These are phyloP conservation scores for Exophiala alcalophila DNA, from an alignment of 2,329 filamentous ascomycete species.

Conservation along the genomic window DNA sequence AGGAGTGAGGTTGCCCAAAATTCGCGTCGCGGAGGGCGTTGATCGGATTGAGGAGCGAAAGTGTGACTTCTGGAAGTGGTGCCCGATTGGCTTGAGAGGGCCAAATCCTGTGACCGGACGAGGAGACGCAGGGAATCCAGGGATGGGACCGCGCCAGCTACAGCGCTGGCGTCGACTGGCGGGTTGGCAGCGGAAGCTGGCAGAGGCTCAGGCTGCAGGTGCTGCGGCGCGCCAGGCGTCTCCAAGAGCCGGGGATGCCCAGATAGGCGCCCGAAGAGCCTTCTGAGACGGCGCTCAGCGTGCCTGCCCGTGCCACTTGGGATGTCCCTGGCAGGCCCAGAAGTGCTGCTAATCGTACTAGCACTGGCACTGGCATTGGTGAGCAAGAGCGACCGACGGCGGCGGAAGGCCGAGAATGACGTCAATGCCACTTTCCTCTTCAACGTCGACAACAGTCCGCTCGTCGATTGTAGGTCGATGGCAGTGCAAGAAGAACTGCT, in stretches of 20 bases:
- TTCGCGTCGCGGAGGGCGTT: constrained; percentile 3
- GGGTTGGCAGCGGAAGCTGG: no score
- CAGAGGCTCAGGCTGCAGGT: not conserved
- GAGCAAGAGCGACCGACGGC: no score
- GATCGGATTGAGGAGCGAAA: constrained; percentile 3
- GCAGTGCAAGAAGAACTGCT: constrained; percentile 8
- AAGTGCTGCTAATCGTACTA: no score
- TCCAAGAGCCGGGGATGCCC: not conserved
- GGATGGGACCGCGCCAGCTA: no score
- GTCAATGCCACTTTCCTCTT: constrained; percentile 16
- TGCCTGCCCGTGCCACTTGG: no score
- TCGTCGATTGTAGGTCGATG: not conserved
- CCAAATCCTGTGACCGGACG: constrained; percentile 4
- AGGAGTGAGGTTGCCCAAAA: not conserved
- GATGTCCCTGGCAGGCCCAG: no score
- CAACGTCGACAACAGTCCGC: constrained; percentile 10
- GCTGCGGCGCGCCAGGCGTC: not conserved
- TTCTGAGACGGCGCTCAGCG: not conserved
- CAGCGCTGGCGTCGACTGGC: no score
- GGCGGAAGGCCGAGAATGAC: constrained; percentile 18
- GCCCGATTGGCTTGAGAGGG: constrained; percentile 9
- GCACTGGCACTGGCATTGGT: no score
- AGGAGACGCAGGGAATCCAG: not conserved
- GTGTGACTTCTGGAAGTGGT: constrained; percentile 8
- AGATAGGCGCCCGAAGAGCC: no score